phyloP scores from a whole-genome alignment of 2,329 filamentous ascomycete species.

The Aspergillus pseudoglaucus region DNA sequence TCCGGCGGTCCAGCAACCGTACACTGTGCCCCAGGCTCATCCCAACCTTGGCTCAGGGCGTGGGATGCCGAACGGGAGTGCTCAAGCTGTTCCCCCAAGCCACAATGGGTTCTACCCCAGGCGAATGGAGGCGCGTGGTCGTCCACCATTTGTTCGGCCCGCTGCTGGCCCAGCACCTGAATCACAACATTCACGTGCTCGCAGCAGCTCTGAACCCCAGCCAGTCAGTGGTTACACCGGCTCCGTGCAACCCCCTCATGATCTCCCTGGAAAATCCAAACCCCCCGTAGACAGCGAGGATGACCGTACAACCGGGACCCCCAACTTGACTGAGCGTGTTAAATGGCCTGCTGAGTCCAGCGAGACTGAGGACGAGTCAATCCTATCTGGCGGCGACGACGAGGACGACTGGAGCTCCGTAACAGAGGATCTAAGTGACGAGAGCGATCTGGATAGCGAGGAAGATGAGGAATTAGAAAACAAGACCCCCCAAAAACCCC shows the following conservation, averaged over 20 bases:
- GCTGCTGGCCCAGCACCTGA: too few species aligned
- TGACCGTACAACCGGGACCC: not conserved
- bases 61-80: not conserved
- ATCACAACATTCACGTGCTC: too few species aligned
- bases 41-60: too few species aligned
- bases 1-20: not conserved
- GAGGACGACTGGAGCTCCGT: not conserved
- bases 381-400: not conserved
- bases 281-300: not conserved
- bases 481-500: constrained; percentile 13
- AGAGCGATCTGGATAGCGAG: constrained; percentile 12
- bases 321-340: not conserved
- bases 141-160: too few species aligned
- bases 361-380: not conserved
- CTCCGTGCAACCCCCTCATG: not conserved
- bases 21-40: not conserved
- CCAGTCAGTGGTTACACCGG: not conserved
- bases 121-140: not conserved
- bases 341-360: constrained; percentile 11
- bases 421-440: not conserved
- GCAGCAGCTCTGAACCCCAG: not conserved
- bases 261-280: not conserved
- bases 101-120: not conserved
- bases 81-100: not conserved
- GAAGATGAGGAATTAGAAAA: constrained; percentile 21